Evolutionary conservation across 495 filamentous ascomycete genomes (phyloP).

Genomic region (Thermothielavioides terrestris): DNA sequence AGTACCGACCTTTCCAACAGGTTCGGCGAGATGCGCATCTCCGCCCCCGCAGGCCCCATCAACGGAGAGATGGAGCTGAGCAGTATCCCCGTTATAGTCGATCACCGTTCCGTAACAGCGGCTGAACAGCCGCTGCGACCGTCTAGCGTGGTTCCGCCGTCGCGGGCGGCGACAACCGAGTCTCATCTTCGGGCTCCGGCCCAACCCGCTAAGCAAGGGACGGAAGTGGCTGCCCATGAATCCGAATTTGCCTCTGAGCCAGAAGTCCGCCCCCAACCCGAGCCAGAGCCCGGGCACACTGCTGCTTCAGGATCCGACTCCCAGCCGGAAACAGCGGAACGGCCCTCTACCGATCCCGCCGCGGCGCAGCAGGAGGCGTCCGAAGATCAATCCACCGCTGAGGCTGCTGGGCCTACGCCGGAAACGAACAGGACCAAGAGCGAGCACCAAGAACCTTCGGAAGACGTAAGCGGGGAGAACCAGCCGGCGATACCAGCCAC

Average conservation of each 20-base stretch:
- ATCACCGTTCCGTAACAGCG: conserved; percentile 18
- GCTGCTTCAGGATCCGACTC: neutral
- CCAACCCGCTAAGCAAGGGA: neutral
- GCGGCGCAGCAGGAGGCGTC: neutral
- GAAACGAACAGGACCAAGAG: neutral
- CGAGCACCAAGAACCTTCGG: neutral
- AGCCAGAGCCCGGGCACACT: neutral
- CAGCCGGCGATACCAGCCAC: neutral
- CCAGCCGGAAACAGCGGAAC: neutral
- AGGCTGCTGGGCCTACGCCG: neutral
- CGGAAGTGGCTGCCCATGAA: neutral
- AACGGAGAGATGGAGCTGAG: conserved; percentile 34
- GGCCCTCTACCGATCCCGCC: neutral
- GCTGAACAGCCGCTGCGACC: conserved; percentile 17
- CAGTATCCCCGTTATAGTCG: conserved; percentile 39
- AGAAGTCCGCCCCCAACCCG: neutral
- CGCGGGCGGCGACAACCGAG: neutral
- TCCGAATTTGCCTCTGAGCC: neutral
- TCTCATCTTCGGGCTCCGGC: neutral
- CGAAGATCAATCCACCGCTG: neutral
- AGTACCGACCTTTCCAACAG: conserved; percentile 30
- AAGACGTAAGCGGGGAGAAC: neutral
- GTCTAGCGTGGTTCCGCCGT: conserved; percentile 19
- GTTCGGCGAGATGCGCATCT: conserved; percentile 33
- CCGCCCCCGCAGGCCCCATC: conserved; percentile 5